Evolutionary conservation across 352 stramenopile genomes (phyloP).

Genomic region (Saprolegnia diclina): DNA sequence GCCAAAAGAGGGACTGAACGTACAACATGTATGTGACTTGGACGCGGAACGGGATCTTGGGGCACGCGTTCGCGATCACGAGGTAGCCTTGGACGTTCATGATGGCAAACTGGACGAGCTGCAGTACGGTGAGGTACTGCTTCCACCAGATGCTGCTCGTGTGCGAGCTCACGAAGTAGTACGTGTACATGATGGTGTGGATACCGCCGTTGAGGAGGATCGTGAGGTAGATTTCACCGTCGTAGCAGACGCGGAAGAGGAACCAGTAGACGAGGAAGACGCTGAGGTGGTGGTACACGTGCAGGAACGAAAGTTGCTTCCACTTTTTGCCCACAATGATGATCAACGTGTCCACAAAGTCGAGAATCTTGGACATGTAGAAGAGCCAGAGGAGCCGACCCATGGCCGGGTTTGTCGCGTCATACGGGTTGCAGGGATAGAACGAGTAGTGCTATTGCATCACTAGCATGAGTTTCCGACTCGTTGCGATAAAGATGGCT

Average conservation of each 20-base stretch:
- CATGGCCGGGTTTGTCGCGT: slow-evolving; percentile 77
- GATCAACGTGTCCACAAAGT: slow-evolving; percentile 90
- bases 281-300: slow-evolving; percentile 96
- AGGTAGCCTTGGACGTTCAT: slow-evolving; percentile 64
- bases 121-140: slow-evolving; percentile 89
- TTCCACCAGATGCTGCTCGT: slow-evolving; percentile 97
- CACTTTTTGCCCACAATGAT: slow-evolving; percentile 96
- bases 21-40: slow-evolving; percentile 88
- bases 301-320: slow-evolving; percentile 93
- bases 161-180: slow-evolving; percentile 97
- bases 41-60: slow-evolving; percentile 61
- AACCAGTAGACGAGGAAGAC: slow-evolving; percentile 96
- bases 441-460: slow-evolving; percentile 59
- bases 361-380: slow-evolving; percentile 92
- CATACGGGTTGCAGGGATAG: slow-evolving; percentile 84
- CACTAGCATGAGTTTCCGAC: neutral
- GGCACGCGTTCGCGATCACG: slow-evolving; percentile 75
- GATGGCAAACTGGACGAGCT: slow-evolving; percentile 90
- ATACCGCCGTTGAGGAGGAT: slow-evolving; percentile 95
- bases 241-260: slow-evolving; percentile 87
- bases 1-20: slow-evolving; percentile 92
- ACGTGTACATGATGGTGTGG: slow-evolving; percentile 98
- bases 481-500: slow-evolving; percentile 18
- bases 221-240: slow-evolving; percentile 94
- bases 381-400: slow-evolving; percentile 93